Evolutionary conservation across 208 protist species (phyloP).

Genomic region (Wallacemonas rigidus): DNA sequence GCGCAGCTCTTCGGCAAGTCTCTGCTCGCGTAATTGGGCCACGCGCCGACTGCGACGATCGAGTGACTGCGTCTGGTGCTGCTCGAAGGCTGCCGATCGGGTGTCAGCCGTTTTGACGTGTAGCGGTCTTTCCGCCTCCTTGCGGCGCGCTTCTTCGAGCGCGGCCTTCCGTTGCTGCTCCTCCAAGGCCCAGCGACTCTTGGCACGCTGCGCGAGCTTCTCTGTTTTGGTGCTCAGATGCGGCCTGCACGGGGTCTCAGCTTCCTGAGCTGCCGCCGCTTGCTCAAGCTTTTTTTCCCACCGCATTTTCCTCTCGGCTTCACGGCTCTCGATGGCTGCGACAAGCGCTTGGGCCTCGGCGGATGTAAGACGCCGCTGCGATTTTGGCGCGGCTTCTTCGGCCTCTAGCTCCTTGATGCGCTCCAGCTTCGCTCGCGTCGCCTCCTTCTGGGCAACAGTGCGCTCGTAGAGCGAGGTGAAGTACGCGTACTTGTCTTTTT

Average conservation of each 20-base stretch:
- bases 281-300: slow-evolving; percentile 21
- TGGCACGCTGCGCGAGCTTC: slow-evolving; percentile 38
- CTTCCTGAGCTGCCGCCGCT: slow-evolving; percentile 18
- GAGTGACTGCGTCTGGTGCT: slow-evolving; percentile 29
- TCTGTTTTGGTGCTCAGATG: slow-evolving; percentile 25
- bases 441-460: slow-evolving; percentile 20
- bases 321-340: slow-evolving; percentile 23
- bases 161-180: slow-evolving; percentile 16
- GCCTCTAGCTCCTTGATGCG: slow-evolving; percentile 13
- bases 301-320: slow-evolving; percentile 27
- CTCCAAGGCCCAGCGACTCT: slow-evolving; percentile 22
- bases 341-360: slow-evolving; percentile 29
- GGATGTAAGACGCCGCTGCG: slow-evolving; percentile 1
- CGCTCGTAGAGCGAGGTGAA: slow-evolving; percentile 16
- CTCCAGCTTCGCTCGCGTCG: not conserved
- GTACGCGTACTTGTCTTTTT: slow-evolving; percentile 17
- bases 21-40: slow-evolving; percentile 30
- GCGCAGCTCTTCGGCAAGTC: slow-evolving; percentile 25
- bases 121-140: not conserved
- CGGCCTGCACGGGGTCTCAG: not conserved
- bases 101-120: slow-evolving; percentile 10
- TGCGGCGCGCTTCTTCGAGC: slow-evolving; percentile 7
- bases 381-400: slow-evolving; percentile 15
- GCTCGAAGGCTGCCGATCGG: slow-evolving; percentile 30
- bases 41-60: slow-evolving; percentile 25